Percentiles rank a stretch among this genome's conserved stretches.
phyloP scores from a whole-genome alignment of 352 stramenopile genomes.

The Thalassiosira exigua region DNA sequence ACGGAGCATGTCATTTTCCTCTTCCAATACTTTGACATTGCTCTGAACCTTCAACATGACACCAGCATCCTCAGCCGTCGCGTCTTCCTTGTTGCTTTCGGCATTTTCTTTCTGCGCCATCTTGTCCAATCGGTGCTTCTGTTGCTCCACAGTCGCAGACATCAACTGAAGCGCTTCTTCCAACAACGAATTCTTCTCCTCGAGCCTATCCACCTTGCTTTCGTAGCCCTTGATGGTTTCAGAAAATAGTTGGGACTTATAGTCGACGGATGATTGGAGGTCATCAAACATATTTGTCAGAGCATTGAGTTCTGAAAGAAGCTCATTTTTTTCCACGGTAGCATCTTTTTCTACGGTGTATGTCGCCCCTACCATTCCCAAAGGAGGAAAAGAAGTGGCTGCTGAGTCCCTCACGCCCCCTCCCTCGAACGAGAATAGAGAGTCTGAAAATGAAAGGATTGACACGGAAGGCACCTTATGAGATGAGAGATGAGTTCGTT shows the following conservation, averaged over 20 bases:
- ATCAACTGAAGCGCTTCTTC: slow-evolving; percentile 32
- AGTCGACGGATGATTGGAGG: slow-evolving; percentile 39
- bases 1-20: slow-evolving; percentile 44
- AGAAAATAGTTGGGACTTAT: slow-evolving; percentile 26
- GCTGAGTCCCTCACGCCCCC: slow-evolving; percentile 2
- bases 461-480: no score
- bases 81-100: background rate
- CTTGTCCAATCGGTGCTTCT: slow-evolving; percentile 24
- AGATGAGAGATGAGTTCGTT: slow-evolving; percentile 1
- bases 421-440: slow-evolving; percentile 37
- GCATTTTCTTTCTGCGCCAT: slow-evolving; percentile 13
- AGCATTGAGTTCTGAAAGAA: slow-evolving; percentile 35
- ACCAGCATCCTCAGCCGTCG: background rate
- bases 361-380: slow-evolving; percentile 22
- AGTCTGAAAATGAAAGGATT: slow-evolving; percentile 14
- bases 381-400: slow-evolving; percentile 26
- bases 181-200: slow-evolving; percentile 45
- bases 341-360: slow-evolving; percentile 4
- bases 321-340: slow-evolving; percentile 12
- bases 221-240: slow-evolving; percentile 38
- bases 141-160: slow-evolving; percentile 32
- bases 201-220: slow-evolving; percentile 19
- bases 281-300: slow-evolving; percentile 36
- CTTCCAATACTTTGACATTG: slow-evolving; percentile 21
- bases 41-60: slow-evolving; percentile 20